These are phyloP conservation scores for Uronychia binucleata DNA, from an alignment of 73 alveolate genomes.

Conservation along the genomic window DNA sequence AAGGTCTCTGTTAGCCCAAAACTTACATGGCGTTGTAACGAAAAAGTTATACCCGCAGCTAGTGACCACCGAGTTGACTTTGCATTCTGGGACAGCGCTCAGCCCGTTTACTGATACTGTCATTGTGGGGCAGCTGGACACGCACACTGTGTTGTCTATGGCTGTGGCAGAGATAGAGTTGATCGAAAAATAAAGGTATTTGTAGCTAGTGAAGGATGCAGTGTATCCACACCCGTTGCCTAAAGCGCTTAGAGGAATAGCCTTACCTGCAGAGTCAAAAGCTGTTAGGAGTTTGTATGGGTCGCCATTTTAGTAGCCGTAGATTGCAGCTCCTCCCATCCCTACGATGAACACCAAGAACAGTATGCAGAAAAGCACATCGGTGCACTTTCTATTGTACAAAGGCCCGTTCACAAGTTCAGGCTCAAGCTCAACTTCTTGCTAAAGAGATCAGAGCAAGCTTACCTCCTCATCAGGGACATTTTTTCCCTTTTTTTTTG, in stretches of 20 bases:
- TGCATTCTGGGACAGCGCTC: neutral
- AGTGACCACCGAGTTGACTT: neutral
- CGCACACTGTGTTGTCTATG: conserved; percentile 41
- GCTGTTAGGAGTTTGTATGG: conserved; percentile 78
- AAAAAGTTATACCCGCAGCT: neutral
- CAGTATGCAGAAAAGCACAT: conserved; percentile 83
- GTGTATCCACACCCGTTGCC: conserved; percentile 67
- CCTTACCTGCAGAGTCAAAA: conserved; percentile 84
- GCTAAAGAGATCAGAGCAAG: neutral
- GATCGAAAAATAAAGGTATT: conserved; percentile 30
- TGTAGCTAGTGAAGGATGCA: conserved; percentile 37
- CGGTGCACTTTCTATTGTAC: conserved; percentile 90
- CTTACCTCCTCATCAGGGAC: neutral
- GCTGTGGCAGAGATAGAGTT: conserved; percentile 4
- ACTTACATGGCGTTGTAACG: neutral
- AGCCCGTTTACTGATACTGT: too few species aligned
- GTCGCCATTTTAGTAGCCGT: conserved; percentile 85
- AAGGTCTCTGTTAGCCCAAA: neutral
- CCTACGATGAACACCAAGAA: conserved; percentile 77
- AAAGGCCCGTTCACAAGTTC: conserved; percentile 91
- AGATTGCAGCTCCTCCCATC: conserved; percentile 70
- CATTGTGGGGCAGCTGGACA: conserved; percentile 35
- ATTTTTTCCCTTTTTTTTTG: neutral
- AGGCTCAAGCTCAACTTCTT: conserved; percentile 1
- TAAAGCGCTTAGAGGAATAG: too few species aligned